A percentile compares a stretch with the other conserved stretches of the same genome.
Conservation (phyloP, 306 rosid genomes). For the Benincasa hispida region DNA sequence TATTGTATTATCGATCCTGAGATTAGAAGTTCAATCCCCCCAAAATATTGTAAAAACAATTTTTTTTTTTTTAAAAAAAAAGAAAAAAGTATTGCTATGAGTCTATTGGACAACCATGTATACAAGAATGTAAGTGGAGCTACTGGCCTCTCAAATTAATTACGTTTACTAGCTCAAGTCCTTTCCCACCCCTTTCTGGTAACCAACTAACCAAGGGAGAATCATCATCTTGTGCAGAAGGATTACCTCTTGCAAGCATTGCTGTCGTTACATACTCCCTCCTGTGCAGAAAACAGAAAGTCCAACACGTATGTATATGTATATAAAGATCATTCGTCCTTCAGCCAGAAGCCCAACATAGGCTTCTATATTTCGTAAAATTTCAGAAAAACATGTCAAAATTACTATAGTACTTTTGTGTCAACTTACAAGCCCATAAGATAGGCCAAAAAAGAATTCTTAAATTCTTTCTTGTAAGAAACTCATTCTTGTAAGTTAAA, state of each 20-base stretch:
- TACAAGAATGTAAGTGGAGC: background rate
- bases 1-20: background rate
- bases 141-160: background rate
- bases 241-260: constrained; percentile 27
- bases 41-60: no score
- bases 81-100: background rate
- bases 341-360: background rate
- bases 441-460: background rate
- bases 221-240: background rate
- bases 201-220: background rate
- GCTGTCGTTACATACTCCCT: constrained; percentile 49
- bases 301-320: background rate
- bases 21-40: no score
- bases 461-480: background rate
- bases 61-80: no score
- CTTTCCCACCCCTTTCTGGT: background rate
- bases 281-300: constrained; percentile 26
- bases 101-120: background rate
- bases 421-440: background rate
- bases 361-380: background rate
- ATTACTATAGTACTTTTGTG: background rate
- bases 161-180: background rate
- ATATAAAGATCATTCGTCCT: background rate
- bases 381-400: background rate
- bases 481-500: background rate